A percentile compares a stretch with the other conserved stretches of the same genome.
Conservation (phyloP, 345 rosid species). For the Fremontodendron californicum region DNA sequence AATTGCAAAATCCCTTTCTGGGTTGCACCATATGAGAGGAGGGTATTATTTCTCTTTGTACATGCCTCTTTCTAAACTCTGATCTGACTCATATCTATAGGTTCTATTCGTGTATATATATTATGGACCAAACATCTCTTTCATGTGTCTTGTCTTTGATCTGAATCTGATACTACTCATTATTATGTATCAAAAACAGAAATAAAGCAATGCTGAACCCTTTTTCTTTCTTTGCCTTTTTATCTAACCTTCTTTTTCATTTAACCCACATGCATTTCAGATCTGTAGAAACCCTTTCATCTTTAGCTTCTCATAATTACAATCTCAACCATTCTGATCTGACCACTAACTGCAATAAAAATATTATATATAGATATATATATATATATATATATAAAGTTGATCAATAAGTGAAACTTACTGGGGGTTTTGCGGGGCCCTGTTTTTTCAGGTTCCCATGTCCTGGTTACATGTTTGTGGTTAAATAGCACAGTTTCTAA, state of each 20-base stretch:
- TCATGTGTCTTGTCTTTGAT: slow-evolving; percentile 25
- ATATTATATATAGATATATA: no score
- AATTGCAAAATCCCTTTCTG: slow-evolving; percentile 11
- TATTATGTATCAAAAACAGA: not conserved
- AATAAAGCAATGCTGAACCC: not conserved
- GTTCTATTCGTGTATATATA: not conserved
- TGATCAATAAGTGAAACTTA: not conserved
- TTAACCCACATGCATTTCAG: slow-evolving; percentile 38
- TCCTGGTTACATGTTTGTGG: slow-evolving; percentile 23
- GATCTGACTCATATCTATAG: not conserved
- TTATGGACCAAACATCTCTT: slow-evolving; percentile 6
- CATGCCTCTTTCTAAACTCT: not conserved
- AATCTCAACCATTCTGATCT: slow-evolving; percentile 14
- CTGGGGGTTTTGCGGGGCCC: not conserved
- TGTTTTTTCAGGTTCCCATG: slow-evolving; percentile 7
- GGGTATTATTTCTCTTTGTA: not conserved
- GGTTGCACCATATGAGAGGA: slow-evolving; percentile 27
- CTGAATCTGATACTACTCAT: not conserved
- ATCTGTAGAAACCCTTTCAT: not conserved
- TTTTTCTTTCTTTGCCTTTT: not conserved
- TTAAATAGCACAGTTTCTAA: slow-evolving; percentile 24
- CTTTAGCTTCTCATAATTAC: slow-evolving; percentile 12
- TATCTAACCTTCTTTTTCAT: not conserved
- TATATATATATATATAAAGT: no score
- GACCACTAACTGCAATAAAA: not conserved